Conservation (phyloP, 1,139 yeast species). For the Candida glucosophila region DNA sequence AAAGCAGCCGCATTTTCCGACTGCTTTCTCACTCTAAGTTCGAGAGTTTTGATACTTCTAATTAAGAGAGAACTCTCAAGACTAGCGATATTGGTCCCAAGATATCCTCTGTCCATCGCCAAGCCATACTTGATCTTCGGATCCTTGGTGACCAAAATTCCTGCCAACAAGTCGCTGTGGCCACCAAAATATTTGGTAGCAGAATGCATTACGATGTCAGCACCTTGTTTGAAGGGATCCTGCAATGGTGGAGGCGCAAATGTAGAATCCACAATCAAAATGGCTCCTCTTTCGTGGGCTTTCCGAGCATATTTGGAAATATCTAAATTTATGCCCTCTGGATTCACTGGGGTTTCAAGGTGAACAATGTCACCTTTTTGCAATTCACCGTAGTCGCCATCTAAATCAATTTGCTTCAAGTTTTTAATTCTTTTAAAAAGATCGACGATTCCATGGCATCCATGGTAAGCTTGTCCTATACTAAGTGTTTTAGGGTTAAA, state of each 20-base stretch:
- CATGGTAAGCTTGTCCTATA: constrained; percentile 80
- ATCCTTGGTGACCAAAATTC: constrained; percentile 60
- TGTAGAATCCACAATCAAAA: constrained; percentile 71
- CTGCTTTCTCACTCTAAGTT: constrained; percentile 61
- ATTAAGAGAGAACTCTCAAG: constrained; percentile 67
- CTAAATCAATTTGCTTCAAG: constrained; percentile 42
- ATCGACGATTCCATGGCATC: constrained; percentile 63
- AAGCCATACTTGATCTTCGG: constrained; percentile 35
- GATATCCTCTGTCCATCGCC: constrained; percentile 49
- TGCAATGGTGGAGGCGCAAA: constrained; percentile 91
- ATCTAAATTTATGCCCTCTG: constrained; percentile 65
- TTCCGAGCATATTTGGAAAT: constrained; percentile 51
- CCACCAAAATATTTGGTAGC: constrained; percentile 92
- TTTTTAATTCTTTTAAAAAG: constrained; percentile 56
- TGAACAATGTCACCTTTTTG: constrained; percentile 70
- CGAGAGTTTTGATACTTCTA: constrained; percentile 74
- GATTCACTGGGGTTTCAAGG: constrained; percentile 84
- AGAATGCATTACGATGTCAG: constrained; percentile 79
- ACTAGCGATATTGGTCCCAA: constrained; percentile 76
- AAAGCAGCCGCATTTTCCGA: constrained; percentile 54
- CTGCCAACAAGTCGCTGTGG: constrained; percentile 86
- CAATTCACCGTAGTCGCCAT: constrained; percentile 41
- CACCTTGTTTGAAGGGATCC: constrained; percentile 62
- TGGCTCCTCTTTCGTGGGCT: constrained; percentile 68
- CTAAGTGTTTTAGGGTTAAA: constrained; percentile 69